These are phyloP conservation scores for Multifurca ochricompacta DNA, from an alignment of 768 basidiomycete species.

Conservation along the genomic window DNA sequence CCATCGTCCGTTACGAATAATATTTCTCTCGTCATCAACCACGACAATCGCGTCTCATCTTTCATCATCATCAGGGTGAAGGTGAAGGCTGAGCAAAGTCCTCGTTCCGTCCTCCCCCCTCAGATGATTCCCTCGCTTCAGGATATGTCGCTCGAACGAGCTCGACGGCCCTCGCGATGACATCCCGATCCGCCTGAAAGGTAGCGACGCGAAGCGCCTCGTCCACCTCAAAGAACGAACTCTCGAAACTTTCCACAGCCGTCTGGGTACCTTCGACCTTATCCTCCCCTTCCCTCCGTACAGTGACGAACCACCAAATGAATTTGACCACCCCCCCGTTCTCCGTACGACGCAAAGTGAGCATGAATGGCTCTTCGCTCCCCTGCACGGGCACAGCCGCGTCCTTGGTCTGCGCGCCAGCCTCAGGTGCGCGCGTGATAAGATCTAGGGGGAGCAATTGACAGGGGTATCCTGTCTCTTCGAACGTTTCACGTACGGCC, in stretches of 20 bases:
- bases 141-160: conserved; percentile 9
- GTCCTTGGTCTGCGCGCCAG: conserved; percentile 34
- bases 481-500: conserved; percentile 55
- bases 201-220: conserved; percentile 3
- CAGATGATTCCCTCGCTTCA: conserved; percentile 2
- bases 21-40: no score
- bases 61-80: no score
- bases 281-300: conserved; percentile 28
- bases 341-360: conserved; percentile 27
- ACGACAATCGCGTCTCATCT: neutral
- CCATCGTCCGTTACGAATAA: no score
- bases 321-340: conserved; percentile 34
- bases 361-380: conserved; percentile 31
- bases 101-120: no score
- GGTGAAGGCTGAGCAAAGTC: no score
- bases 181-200: conserved; percentile 12
- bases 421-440: conserved; percentile 46
- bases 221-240: conserved; percentile 4
- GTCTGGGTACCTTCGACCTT: conserved; percentile 24
- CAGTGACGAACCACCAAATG: conserved; percentile 46
- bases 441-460: conserved; percentile 41
- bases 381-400: conserved; percentile 23
- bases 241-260: conserved; percentile 19
- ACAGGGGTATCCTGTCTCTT: conserved; percentile 58
- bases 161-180: conserved; percentile 6